Evolutionary conservation across 2,329 filamentous ascomycete genomes (phyloP), one percentile per base, ranked within the genome.

Genomic region (Coleophoma crateriformis): DNA sequence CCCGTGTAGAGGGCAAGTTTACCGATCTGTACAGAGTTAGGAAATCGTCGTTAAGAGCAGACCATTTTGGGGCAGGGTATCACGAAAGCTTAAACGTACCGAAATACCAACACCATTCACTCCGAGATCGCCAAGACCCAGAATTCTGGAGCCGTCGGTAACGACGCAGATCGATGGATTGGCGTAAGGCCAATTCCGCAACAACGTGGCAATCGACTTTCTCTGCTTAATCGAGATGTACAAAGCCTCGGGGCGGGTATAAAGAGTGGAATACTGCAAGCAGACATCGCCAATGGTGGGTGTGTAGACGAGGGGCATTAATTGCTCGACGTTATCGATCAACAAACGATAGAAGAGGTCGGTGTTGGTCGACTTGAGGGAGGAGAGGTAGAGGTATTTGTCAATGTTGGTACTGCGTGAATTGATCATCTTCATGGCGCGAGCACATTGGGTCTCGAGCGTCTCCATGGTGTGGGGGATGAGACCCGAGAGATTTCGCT

Each of bases 91-190:
- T 15, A 19, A 52, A 78, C 80, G 72, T 71, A 84, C 92, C 54
- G 94, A 90, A 70, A 99, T 99, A 58, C 94, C 94, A 76, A 97
- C 95, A 64, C 94, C 94, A 70, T 96, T 96, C 58, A 99, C 85
- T 60, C 94, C 94, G 50, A 97, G 81, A 71, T 99, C 94, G 61
- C 94, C 94, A 35, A 99, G 82, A 64, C 94, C 92, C 51, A 91
- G 84, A 68, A 84, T 96, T 58, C 94, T 87, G 45, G 91, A 96
- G 54, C 94, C 94, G 68, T 99, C 94, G 14, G 94, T 97, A 61
- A 99, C 85, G 67, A 96, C 91, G 64, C 90, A 95, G 66, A 99
- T 99, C 69, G 96, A 90, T 33, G 95, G 92, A 57, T 90, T 82
- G 57, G 79, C 72, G 68, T 94, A 86, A 27, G 90, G 90, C 94